Evolutionary conservation across 2,329 filamentous ascomycete genomes (phyloP), one percentile per base, ranked within the genome.

Genomic region (Aureobasidium mangrovei): DNA sequence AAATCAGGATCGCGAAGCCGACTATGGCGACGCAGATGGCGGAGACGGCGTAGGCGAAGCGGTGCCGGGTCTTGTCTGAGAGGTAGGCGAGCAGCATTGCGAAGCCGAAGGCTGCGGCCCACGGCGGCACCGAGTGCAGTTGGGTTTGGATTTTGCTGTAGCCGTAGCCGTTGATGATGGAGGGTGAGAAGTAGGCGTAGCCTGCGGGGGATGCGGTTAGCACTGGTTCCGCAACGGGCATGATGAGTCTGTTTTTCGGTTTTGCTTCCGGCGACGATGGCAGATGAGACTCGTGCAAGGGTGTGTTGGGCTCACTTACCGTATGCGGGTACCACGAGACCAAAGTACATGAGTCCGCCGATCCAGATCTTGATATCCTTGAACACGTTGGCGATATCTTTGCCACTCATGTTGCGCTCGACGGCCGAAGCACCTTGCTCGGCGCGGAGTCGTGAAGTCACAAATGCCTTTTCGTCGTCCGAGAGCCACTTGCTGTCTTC

Each of bases 101-200:
- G 62, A 93, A 88, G 4, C 66, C 85, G 61, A 94, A 95, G 0
- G 89, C 85, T 1, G 77, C 85, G 2, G 81, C 82, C 82, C 82
- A 86, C 0, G 83, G 77, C 3, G 77, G 77, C 0, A 80, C 77
- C 10, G 70, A 74, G 65, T 78, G 74, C 2, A 80, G 65, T 54
- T 80, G 77, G 0, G 77, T 80, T 58, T 77, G 68, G 57, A 80
- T 78, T 0, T 68, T 64, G n/a, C 69, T 68, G 67, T 79, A 80
- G 29, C 74, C 76, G 59, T 75, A 78, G 18, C 60, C 59, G 46
- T 72, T 68, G 58, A 79, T 73, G 60, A 78, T 78, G 18, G 65
- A 61, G 0, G 75, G 75, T 0, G 65, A 65, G 63, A 77, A 77
- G 62, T 76, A 77, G 2, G 73, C 72, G 55, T 73, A 74, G 9